These are phyloP conservation scores for Musa itinerans DNA, from an alignment of 176 grass and related monocot species.

Conservation along the genomic window DNA sequence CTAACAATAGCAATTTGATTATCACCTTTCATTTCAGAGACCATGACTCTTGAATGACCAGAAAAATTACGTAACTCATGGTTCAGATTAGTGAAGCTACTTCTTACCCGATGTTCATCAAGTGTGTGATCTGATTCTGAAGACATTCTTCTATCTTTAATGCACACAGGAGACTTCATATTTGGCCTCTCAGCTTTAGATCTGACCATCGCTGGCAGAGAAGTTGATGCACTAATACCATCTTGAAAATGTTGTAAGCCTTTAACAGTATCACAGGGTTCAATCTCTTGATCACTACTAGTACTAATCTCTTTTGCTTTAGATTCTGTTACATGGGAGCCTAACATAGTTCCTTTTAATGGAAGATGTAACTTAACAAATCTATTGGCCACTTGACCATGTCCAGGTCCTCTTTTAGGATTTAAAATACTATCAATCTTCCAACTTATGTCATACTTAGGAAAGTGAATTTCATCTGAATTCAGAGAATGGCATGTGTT, in stretches of 20 bases:
- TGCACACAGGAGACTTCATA: not conserved
- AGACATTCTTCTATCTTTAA: not conserved
- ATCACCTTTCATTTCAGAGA: not conserved
- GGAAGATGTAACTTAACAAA: not conserved
- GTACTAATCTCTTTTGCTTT: not conserved
- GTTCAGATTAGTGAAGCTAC: not conserved
- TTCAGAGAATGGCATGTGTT: not conserved
- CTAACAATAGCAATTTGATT: not conserved
- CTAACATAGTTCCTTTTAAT: not conserved
- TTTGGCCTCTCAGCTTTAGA: not conserved
- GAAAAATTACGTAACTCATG: not conserved
- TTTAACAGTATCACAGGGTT: not conserved
- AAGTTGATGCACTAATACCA: not conserved
- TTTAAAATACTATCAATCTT: not conserved
- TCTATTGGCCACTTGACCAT: not conserved
- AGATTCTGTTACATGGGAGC: slow-evolving; percentile 6
- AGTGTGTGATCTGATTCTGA: not conserved
- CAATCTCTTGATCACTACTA: not conserved
- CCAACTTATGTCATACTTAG: not conserved
- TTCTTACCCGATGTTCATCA: not conserved
- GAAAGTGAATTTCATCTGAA: not conserved
- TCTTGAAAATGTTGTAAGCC: not conserved
- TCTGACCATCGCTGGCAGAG: not conserved
- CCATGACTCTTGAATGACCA: not conserved
- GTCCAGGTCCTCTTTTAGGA: not conserved